Evolutionary conservation across 1,284 basidiomycete species (phyloP).

Genomic region (Mixia osmundae): DNA sequence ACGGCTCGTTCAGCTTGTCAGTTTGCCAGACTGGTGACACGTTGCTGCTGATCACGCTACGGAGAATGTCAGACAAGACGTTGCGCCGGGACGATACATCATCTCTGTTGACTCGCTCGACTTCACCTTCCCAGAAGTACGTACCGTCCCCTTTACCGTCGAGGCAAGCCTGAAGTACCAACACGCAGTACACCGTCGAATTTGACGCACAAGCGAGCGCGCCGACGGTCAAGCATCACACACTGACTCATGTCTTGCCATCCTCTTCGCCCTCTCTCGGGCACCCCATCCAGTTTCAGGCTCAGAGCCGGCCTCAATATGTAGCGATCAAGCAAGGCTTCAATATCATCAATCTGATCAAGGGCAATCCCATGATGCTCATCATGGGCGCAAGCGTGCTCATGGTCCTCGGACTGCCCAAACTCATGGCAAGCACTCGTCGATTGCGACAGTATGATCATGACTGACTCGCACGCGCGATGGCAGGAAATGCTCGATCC

Average conservation of each 20-base stretch:
- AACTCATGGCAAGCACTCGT: too few species aligned
- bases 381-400: not conserved
- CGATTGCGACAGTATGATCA: too few species aligned
- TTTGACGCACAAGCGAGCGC: not conserved
- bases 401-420: constrained; percentile 1
- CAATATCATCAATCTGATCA: not conserved
- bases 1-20: not conserved
- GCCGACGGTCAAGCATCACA: not conserved
- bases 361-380: not conserved
- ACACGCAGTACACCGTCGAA: not conserved
- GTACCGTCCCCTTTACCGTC: not conserved
- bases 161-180: not conserved
- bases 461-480: too few species aligned
- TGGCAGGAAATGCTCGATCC: too few species aligned
- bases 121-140: not conserved
- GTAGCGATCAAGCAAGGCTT: not conserved
- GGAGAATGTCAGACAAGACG: not conserved
- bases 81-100: not conserved
- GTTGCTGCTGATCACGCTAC: not conserved
- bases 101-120: not conserved
- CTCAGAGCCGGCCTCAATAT: not conserved
- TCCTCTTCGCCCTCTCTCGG: not conserved
- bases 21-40: not conserved
- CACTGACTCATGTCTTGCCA: not conserved
- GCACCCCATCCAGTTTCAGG: not conserved